These are phyloP conservation scores for Pisolithus marmoratus DNA, from an alignment of 768 basidiomycete genomes.

Conservation along the genomic window DNA sequence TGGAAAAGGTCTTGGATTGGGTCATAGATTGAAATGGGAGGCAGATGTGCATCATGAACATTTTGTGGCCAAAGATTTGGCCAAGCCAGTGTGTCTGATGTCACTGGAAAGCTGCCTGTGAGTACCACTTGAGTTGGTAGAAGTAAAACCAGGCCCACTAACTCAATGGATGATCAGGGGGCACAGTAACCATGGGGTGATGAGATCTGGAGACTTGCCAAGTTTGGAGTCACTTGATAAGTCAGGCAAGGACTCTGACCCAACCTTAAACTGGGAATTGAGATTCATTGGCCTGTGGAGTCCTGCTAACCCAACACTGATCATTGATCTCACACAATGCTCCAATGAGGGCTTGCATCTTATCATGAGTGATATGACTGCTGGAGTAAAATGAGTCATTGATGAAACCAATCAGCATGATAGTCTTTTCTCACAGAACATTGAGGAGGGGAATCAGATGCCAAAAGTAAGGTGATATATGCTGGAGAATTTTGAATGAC, in stretches of 20 bases:
- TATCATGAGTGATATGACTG: background rate
- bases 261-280: too few species aligned
- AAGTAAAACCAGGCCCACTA: background rate
- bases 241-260: too few species aligned
- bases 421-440: background rate
- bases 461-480: conserved; percentile 2
- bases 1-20: background rate
- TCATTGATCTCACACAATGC: background rate
- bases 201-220: too few species aligned
- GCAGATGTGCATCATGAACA: background rate
- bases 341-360: background rate
- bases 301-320: background rate
- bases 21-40: too few species aligned
- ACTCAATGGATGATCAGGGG: background rate
- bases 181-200: background rate
- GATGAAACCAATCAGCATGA: background rate
- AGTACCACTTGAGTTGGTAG: background rate
- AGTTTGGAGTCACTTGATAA: too few species aligned
- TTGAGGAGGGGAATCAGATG: background rate
- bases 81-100: background rate
- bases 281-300: background rate
- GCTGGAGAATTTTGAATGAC: background rate
- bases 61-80: too few species aligned
- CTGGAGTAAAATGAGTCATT: background rate
- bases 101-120: background rate